Evolutionary conservation across 345 rosid species (phyloP).

Genomic region (Camelina sativa): DNA sequence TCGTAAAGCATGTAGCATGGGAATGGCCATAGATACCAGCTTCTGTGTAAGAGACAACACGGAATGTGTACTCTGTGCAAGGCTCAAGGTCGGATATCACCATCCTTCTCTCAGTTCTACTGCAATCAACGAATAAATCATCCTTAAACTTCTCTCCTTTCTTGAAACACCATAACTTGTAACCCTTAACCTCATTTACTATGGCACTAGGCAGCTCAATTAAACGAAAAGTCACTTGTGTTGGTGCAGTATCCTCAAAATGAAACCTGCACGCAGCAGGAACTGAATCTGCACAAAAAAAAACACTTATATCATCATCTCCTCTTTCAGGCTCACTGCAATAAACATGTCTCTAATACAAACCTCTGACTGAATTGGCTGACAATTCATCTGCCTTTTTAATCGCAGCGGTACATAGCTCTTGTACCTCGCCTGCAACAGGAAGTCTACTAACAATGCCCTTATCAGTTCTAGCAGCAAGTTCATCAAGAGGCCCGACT

Average conservation of each 20-base stretch:
- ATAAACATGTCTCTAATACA: slow-evolving; percentile 24
- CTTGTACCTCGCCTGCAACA: slow-evolving; percentile 73
- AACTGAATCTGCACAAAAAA: slow-evolving; percentile 38
- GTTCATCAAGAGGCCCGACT: slow-evolving; percentile 75
- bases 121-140: slow-evolving; percentile 63
- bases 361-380: slow-evolving; percentile 60
- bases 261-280: slow-evolving; percentile 77
- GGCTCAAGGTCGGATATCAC: slow-evolving; percentile 81
- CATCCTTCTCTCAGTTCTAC: slow-evolving; percentile 76
- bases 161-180: slow-evolving; percentile 90
- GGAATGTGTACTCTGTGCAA: slow-evolving; percentile 71
- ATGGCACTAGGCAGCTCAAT: slow-evolving; percentile 60
- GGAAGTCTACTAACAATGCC: slow-evolving; percentile 93
- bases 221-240: slow-evolving; percentile 62
- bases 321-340: slow-evolving; percentile 5
- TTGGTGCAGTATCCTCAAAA: slow-evolving; percentile 78
- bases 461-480: slow-evolving; percentile 73
- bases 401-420: slow-evolving; percentile 74
- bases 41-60: slow-evolving; percentile 44
- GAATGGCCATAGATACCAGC: slow-evolving; percentile 47
- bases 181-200: slow-evolving; percentile 67
- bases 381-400: slow-evolving; percentile 71
- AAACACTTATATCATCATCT: slow-evolving; percentile 16
- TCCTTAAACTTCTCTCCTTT: slow-evolving; percentile 64
- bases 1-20: slow-evolving; percentile 41